Conservation (phyloP, 768 basidiomycete genomes). For the Podaxis mareebaensis region DNA sequence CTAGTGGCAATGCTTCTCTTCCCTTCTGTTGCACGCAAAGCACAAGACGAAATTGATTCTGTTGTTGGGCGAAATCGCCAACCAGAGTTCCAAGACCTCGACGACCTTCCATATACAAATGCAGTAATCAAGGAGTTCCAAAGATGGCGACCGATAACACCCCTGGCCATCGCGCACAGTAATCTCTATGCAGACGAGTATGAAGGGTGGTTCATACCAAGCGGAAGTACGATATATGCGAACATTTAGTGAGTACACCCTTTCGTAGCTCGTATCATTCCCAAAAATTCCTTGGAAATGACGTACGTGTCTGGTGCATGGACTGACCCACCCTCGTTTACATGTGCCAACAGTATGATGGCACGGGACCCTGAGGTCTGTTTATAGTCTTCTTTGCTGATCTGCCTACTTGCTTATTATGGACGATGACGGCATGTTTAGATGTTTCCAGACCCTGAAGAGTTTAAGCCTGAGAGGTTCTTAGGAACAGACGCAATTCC, state of each 20-base stretch:
- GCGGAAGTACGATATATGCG: conserved; percentile 26
- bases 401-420: not conserved
- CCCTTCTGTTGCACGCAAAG: conserved; percentile 26
- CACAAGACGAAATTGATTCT: conserved; percentile 32
- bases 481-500: conserved; percentile 18
- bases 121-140: conserved; percentile 21
- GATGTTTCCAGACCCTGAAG: conserved; percentile 23
- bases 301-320: not conserved
- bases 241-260: conserved; percentile 24
- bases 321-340: not conserved
- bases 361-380: conserved; percentile 23
- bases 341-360: conserved; percentile 20
- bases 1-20: conserved; percentile 30
- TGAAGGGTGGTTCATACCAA: conserved; percentile 35
- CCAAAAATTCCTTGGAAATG: not conserved
- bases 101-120: conserved; percentile 22
- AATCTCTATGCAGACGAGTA: conserved; percentile 35
- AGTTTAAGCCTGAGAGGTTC: conserved; percentile 26
- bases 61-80: conserved; percentile 27
- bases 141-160: conserved; percentile 27
- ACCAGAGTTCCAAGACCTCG: conserved; percentile 26
- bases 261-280: not conserved
- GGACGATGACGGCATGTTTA: not conserved
- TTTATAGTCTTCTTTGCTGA: not conserved
- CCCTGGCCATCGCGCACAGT: conserved; percentile 34